Evolutionary conservation across 345 rosid species (phyloP), one percentile per base, ranked within the genome.

Genomic region (Isatis tinctoria): DNA sequence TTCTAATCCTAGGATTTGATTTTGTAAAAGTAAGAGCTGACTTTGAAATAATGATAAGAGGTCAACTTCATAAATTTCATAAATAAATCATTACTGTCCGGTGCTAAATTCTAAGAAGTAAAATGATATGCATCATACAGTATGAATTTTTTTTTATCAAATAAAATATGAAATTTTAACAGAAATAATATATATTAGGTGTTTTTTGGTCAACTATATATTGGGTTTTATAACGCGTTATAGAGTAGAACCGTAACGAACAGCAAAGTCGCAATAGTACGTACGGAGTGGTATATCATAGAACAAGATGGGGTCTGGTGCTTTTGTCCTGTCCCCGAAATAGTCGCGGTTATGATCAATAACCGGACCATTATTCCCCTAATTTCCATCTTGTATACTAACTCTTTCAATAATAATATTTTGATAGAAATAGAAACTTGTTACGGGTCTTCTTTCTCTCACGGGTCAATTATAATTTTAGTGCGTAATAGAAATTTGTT

Each of bases 291-390:
- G 62, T 36, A 36, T 3, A 36, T 9, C 37, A 35, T 17, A 18
- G 27, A 52, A 16, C 47, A 41, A 73, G 18, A 44, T 65, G 48
- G 49, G 36, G 78, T 74, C 65, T 65, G 77, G 72, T 57, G 66
- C 59, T 65, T 74, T 65, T 73, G 57, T 43, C 69, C 3, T 60
- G 48, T 74, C 36, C 35, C 60, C 8, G 17, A 75, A 53, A 28
- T 67, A 48, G 61, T 56, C 32, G 54, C 54, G 5, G 7, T 49
- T 48, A 36, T 35, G 49, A 37, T 60, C 16, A 26, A 7, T 2
- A 20, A 33, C 32, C 44, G 30, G 72, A 44, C 67, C 60, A 47
- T 27, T 67, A 28, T 28, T 59, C 78, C 78, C 58, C 67, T 45
- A 59, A 18, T 48, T 35, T 18, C n/a, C 18, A 9, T 17, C 18